Evolutionary conservation across 345 rosid species (phyloP).

Genomic region (Psidium guajava): DNA sequence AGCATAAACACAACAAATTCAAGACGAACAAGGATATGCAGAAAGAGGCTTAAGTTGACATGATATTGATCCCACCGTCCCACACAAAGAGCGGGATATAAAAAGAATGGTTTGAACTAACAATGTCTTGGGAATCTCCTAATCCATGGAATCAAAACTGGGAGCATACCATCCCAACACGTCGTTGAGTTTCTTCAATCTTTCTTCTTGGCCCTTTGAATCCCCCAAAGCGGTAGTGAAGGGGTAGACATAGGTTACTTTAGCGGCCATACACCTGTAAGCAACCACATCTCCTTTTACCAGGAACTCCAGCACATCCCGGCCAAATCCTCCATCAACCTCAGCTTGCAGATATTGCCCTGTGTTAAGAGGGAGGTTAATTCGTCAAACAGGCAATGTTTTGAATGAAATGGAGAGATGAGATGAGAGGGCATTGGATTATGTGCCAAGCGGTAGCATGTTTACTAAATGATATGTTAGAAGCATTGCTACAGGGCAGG

Average conservation of each 20-base stretch:
- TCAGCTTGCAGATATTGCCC: constrained; percentile 71
- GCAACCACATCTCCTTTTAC: constrained; percentile 69
- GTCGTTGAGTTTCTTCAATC: constrained; percentile 53
- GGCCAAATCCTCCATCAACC: constrained; percentile 64
- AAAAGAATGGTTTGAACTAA: neutral
- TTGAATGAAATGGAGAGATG: neutral
- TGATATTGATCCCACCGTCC: neutral
- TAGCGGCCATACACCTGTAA: constrained; percentile 68
- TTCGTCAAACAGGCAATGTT: neutral
- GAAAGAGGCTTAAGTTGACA: neutral
- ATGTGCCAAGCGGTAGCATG: neutral
- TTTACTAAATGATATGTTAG: neutral
- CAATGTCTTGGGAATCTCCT: neutral
- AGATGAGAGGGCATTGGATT: neutral
- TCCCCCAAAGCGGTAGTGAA: constrained; percentile 89
- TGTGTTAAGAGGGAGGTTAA: constrained; percentile 1
- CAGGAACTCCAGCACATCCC: constrained; percentile 72
- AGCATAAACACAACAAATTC: neutral
- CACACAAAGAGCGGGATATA: neutral
- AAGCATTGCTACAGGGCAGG: neutral
- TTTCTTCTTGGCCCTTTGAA: constrained; percentile 75
- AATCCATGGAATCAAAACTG: constrained; percentile 70
- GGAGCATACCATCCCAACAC: constrained; percentile 81
- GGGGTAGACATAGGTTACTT: constrained; percentile 80
- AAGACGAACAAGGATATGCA: neutral